Conservation (phyloP, 2,329 filamentous ascomycete species). For the Lecanoromycetidae sp. region DNA sequence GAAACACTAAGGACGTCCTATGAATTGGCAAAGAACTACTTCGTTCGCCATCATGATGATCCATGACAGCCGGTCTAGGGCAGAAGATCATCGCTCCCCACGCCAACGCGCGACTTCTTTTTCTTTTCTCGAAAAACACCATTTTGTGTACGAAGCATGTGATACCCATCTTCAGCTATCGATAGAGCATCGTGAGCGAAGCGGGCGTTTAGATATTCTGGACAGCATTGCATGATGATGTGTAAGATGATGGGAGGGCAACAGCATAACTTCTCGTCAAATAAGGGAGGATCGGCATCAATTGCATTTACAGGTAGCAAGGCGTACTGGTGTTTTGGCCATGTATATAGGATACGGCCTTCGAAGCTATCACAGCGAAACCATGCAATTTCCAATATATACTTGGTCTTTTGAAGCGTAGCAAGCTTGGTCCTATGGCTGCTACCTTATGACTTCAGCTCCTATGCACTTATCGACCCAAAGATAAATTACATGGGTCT, state of each 20-base stretch:
- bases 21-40: conserved; percentile 16
- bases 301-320: conserved; percentile 3
- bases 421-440: neutral
- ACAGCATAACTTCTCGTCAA: neutral
- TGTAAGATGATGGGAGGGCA: conserved; percentile 7
- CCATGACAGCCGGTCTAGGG: neutral
- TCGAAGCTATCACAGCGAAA: neutral
- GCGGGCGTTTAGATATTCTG: conserved; percentile 7
- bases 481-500: too few relatives aligned
- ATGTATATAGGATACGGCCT: conserved; percentile 7
- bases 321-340: conserved; percentile 1
- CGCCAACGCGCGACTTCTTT: neutral
- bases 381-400: neutral
- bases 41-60: conserved; percentile 12
- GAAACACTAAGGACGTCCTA: conserved; percentile 9
- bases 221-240: conserved; percentile 4
- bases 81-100: neutral
- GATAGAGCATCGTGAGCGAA: conserved; percentile 10
- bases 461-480: too few relatives aligned
- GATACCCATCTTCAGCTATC: conserved; percentile 8
- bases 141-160: conserved; percentile 1
- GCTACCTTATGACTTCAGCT: too few relatives aligned
- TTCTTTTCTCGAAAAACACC: neutral
- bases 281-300: conserved; percentile 1
- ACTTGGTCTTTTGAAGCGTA: neutral